These are phyloP conservation scores for Cordyceps javanica DNA, from an alignment of 2,329 filamentous ascomycete genomes.

Conservation along the genomic window DNA sequence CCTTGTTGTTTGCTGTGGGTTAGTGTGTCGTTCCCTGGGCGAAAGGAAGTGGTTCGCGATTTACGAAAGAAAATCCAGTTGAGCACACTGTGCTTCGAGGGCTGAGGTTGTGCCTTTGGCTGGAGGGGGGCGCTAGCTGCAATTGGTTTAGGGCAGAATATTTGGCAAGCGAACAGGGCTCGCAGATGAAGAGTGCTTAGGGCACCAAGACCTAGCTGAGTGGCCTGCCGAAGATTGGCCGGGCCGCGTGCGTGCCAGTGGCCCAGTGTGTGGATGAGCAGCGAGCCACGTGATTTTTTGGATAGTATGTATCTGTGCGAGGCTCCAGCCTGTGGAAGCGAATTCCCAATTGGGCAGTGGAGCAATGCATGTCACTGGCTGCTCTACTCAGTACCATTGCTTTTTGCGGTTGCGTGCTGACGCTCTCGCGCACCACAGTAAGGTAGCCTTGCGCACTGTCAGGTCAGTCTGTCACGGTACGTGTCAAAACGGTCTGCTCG, in stretches of 20 bases:
- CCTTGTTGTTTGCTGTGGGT: slow-evolving; percentile 33
- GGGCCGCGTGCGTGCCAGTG: slow-evolving; percentile 1
- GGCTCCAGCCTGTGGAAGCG: not conserved
- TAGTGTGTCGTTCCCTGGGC: slow-evolving; percentile 32
- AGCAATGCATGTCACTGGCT: slow-evolving; percentile 2
- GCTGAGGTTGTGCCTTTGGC: slow-evolving; percentile 34
- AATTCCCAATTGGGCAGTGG: not conserved
- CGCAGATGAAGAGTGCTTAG: slow-evolving; percentile 29
- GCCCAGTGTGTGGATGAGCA: no score
- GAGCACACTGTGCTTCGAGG: slow-evolving; percentile 23
- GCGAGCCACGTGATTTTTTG: no score
- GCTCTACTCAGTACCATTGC: not conserved
- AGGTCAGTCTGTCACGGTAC: not conserved
- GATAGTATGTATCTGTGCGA: no score
- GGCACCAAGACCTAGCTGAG: slow-evolving; percentile 34
- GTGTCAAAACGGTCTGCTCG: not conserved
- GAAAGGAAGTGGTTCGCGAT: slow-evolving; percentile 33
- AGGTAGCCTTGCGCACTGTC: no score
- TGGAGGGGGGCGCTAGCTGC: slow-evolving; percentile 25
- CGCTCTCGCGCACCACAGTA: no score
- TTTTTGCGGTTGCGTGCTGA: no score
- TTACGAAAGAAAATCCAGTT: slow-evolving; percentile 34
- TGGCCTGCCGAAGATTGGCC: slow-evolving; percentile 25
- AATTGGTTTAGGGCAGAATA: slow-evolving; percentile 24
- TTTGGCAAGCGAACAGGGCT: slow-evolving; percentile 31